These are phyloP conservation scores for Phytomonas serpens DNA, from an alignment of 208 protist genomes.

Conservation along the genomic window DNA sequence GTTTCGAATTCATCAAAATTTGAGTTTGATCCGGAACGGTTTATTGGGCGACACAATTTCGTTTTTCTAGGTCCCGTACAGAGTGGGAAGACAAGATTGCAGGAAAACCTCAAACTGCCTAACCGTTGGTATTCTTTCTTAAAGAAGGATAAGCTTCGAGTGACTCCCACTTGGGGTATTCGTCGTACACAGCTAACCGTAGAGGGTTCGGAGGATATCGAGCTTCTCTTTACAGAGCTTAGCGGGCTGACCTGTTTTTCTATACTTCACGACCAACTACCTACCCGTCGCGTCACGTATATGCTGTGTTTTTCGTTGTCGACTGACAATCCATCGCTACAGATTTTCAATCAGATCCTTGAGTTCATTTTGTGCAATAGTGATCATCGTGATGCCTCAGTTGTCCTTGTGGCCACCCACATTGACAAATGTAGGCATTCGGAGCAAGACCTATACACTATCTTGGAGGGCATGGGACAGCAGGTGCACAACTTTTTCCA, in stretches of 20 bases:
- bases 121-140: slow-evolving; percentile 45
- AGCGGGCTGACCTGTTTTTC: slow-evolving; percentile 59
- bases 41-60: slow-evolving; percentile 63
- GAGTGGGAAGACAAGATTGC: slow-evolving; percentile 47
- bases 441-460: slow-evolving; percentile 17
- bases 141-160: slow-evolving; percentile 7
- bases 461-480: slow-evolving; percentile 45
- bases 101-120: slow-evolving; percentile 41
- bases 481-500: slow-evolving; percentile 60
- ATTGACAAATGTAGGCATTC: slow-evolving; percentile 15
- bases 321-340: slow-evolving; percentile 20
- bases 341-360: slow-evolving; percentile 33
- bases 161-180: slow-evolving; percentile 24
- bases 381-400: slow-evolving; percentile 31
- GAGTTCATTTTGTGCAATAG: slow-evolving; percentile 68
- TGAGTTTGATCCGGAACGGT: slow-evolving; percentile 8
- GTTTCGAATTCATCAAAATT: slow-evolving; percentile 16
- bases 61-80: slow-evolving; percentile 46
- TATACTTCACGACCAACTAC: slow-evolving; percentile 47
- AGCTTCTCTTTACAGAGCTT: slow-evolving; percentile 55
- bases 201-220: slow-evolving; percentile 16
- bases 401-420: slow-evolving; percentile 34
- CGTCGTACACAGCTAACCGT: slow-evolving; percentile 13
- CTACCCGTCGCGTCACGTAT: slow-evolving; percentile 58
- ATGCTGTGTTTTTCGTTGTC: slow-evolving; percentile 63